Evolutionary conservation across 2,329 filamentous ascomycete genomes (phyloP).

Genomic region (Berkeleyomyces rouxiae): DNA sequence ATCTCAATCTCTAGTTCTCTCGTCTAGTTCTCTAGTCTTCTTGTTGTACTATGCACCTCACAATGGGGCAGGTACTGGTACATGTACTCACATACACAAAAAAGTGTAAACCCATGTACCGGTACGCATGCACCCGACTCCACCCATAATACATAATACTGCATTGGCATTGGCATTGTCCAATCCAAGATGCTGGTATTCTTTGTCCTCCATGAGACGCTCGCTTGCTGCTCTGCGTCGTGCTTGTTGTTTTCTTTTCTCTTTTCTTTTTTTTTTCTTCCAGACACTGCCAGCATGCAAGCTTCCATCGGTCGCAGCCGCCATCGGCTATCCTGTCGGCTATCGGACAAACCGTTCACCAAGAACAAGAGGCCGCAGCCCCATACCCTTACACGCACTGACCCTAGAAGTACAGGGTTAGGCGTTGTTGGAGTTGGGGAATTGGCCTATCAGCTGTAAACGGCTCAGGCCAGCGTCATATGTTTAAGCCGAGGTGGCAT

Average conservation of each 20-base stretch:
- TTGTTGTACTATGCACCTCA: too few species aligned
- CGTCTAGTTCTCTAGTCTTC: too few species aligned
- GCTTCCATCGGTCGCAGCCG: not conserved
- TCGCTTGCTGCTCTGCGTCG: not conserved
- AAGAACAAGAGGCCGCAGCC: not conserved
- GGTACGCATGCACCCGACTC: too few species aligned
- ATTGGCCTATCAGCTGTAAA: not conserved
- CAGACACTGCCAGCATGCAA: not conserved
- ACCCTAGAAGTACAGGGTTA: not conserved
- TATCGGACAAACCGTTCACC: not conserved
- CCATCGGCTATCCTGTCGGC: not conserved
- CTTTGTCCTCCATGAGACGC: not conserved
- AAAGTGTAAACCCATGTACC: too few species aligned
- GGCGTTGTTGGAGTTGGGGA: not conserved
- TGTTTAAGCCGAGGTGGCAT: slow-evolving; percentile 2
- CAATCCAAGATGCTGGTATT: too few species aligned
- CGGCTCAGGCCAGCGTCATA: not conserved
- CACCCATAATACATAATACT: too few species aligned
- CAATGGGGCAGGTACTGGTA: too few species aligned
- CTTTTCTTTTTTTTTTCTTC: not conserved
- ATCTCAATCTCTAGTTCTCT: too few species aligned
- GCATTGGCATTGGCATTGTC: too few species aligned
- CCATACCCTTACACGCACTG: not conserved
- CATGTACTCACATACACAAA: too few species aligned
- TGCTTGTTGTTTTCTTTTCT: not conserved